Evolutionary conservation across 495 filamentous ascomycete species (phyloP).

Genomic region (Xylaria castorea): DNA sequence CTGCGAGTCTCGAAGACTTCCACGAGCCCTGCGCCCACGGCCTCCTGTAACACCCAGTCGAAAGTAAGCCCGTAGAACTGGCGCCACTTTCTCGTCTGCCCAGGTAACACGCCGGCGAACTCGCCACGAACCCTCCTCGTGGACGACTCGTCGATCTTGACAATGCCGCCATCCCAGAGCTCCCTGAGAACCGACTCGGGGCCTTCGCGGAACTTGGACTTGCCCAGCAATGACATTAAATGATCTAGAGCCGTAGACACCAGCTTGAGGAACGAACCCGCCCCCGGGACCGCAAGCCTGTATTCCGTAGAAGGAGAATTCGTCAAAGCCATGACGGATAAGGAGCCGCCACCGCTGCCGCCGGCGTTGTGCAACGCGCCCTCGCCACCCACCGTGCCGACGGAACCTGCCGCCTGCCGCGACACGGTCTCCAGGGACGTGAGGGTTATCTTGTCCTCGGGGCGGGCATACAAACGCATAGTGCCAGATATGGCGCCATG

Average conservation of each 20-base stretch:
- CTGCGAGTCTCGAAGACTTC: slow-evolving; percentile 87
- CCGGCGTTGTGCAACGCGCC: slow-evolving; percentile 60
- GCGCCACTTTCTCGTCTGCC: slow-evolving; percentile 83
- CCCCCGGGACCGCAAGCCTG: slow-evolving; percentile 74
- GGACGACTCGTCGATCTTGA: slow-evolving; percentile 56
- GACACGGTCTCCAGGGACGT: slow-evolving; percentile 62
- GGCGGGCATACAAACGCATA: slow-evolving; percentile 53
- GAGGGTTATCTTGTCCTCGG: slow-evolving; percentile 57
- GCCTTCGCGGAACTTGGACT: slow-evolving; percentile 67
- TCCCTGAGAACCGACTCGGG: slow-evolving; percentile 72
- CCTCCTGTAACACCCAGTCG: slow-evolving; percentile 79
- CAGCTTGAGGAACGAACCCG: slow-evolving; percentile 77
- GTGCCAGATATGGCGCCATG: slow-evolving; percentile 49
- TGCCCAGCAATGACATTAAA: slow-evolving; percentile 68
- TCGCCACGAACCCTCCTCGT: slow-evolving; percentile 73
- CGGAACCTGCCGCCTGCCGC: slow-evolving; percentile 65
- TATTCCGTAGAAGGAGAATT: slow-evolving; percentile 42
- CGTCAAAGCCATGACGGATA: slow-evolving; percentile 27
- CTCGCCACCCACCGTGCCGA: slow-evolving; percentile 67
- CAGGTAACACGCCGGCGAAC: slow-evolving; percentile 72
- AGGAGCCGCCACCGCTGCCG: slow-evolving; percentile 44
- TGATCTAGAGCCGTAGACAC: slow-evolving; percentile 69
- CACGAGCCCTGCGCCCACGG: slow-evolving; percentile 77
- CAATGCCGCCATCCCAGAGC: slow-evolving; percentile 81
- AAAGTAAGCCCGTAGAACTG: slow-evolving; percentile 78